Evolutionary conservation across 2,329 filamentous ascomycete genomes (phyloP).

Genomic region (Colletotrichum theobromicola): DNA sequence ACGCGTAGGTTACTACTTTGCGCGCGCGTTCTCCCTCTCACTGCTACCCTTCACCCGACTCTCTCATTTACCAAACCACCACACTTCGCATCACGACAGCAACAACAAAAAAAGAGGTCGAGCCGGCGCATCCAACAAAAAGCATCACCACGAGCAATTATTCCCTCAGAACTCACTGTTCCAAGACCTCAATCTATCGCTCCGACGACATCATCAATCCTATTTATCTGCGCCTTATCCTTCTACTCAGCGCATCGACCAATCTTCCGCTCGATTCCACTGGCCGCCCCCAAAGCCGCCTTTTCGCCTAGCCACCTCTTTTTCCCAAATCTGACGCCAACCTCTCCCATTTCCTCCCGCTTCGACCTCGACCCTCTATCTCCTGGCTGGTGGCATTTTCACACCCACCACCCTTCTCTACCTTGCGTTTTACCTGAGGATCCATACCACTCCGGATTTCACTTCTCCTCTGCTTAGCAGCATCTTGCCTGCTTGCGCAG

Average conservation of each 20-base stretch:
- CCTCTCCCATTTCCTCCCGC: constrained; percentile 17
- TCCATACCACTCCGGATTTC: background rate
- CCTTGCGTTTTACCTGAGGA: background rate
- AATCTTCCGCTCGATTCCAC: constrained; percentile 8
- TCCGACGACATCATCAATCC: background rate
- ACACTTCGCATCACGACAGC: background rate
- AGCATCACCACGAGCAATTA: background rate
- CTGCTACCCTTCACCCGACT: background rate
- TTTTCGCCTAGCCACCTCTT: constrained; percentile 22
- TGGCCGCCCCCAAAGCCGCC: constrained; percentile 8
- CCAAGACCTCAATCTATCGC: background rate
- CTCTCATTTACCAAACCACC: constrained; percentile 2
- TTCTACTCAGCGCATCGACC: background rate
- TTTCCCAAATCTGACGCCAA: constrained; percentile 5
- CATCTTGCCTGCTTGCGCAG: constrained; percentile 14
- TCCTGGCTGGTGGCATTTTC: background rate
- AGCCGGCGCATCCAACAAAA: background rate
- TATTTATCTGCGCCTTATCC: background rate
- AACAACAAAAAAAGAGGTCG: background rate
- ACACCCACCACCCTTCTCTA: background rate
- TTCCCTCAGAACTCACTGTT: background rate
- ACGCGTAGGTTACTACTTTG: background rate
- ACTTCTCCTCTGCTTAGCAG: constrained; percentile 6
- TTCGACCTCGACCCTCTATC: background rate
- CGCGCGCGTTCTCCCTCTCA: background rate